These are phyloP conservation scores for Vitis rupestris DNA, from an alignment of 164 flowering plant species.

Conservation along the genomic window DNA sequence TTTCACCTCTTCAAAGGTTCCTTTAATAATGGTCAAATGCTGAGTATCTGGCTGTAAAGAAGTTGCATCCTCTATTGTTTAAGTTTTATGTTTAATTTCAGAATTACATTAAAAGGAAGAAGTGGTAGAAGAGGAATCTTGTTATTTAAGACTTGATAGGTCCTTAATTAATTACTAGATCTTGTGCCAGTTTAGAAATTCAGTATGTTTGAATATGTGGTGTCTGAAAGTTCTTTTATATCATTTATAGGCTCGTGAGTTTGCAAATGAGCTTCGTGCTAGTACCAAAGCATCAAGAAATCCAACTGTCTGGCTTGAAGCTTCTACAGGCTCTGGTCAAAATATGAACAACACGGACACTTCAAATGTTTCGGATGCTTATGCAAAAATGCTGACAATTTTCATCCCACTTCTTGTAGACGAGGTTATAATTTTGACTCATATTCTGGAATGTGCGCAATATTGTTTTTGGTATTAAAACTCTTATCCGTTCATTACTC, in stretches of 20 bases:
- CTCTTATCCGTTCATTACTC: neutral
- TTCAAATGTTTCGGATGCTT: slow-evolving; percentile 92
- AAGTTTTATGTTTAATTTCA: no score
- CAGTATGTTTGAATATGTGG: no score
- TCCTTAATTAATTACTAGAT: no score
- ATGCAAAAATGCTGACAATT: slow-evolving; percentile 90
- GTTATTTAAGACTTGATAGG: no score
- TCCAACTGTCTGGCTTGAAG: slow-evolving; percentile 95
- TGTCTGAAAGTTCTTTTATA: slow-evolving; percentile 12
- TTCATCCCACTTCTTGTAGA: slow-evolving; percentile 97
- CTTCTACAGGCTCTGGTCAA: slow-evolving; percentile 72
- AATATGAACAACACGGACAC: slow-evolving; percentile 72
- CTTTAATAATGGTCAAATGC: no score
- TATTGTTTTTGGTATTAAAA: neutral
- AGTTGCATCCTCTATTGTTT: no score
- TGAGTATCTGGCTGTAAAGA: no score
- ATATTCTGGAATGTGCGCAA: neutral
- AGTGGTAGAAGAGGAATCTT: no score
- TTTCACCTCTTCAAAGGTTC: no score
- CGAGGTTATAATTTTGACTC: slow-evolving; percentile 53
- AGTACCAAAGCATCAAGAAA: slow-evolving; percentile 91
- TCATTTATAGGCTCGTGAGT: slow-evolving; percentile 86
- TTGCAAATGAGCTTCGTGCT: slow-evolving; percentile 99
- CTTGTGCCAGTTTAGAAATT: neutral
- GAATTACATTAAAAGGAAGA: no score